Evolutionary conservation across 805 yeast species (phyloP).

Genomic region (Saturnispora zaruensis): DNA sequence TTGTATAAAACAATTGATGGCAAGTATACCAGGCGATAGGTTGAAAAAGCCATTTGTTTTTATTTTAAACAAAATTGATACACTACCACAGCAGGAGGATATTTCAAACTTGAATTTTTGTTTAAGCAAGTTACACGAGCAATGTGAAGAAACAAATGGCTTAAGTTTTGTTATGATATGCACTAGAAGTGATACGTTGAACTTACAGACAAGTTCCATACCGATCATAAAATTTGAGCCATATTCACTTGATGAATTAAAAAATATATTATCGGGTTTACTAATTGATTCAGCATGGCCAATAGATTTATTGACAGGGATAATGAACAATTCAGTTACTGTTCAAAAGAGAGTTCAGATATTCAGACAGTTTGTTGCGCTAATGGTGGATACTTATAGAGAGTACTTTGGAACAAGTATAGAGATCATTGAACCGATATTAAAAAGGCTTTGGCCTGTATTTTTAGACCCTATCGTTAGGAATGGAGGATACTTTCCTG

Average conservation of each 20-base stretch:
- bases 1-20: conserved; percentile 32
- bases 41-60: conserved; percentile 31
- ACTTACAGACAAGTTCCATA: conserved; percentile 30
- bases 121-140: conserved; percentile 37
- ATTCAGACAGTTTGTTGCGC: conserved; percentile 29
- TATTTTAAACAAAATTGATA: conserved; percentile 40
- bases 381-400: conserved; percentile 38
- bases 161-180: conserved; percentile 34
- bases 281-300: conserved; percentile 15
- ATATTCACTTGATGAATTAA: conserved; percentile 32
- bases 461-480: conserved; percentile 23
- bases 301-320: background rate
- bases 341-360: conserved; percentile 15
- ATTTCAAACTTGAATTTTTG: conserved; percentile 34
- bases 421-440: conserved; percentile 26
- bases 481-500: conserved; percentile 15
- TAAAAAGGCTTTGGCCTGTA: conserved; percentile 25
- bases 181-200: conserved; percentile 32
- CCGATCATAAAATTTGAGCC: conserved; percentile 35
- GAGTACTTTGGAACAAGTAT: conserved; percentile 40
- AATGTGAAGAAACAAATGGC: conserved; percentile 24
- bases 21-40: background rate
- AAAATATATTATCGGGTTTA: conserved; percentile 27
- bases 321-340: conserved; percentile 6
- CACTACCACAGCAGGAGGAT: conserved; percentile 26